phyloP scores from a whole-genome alignment of 2,329 filamentous ascomycete genomes.

The Cladorrhinum sp. region DNA sequence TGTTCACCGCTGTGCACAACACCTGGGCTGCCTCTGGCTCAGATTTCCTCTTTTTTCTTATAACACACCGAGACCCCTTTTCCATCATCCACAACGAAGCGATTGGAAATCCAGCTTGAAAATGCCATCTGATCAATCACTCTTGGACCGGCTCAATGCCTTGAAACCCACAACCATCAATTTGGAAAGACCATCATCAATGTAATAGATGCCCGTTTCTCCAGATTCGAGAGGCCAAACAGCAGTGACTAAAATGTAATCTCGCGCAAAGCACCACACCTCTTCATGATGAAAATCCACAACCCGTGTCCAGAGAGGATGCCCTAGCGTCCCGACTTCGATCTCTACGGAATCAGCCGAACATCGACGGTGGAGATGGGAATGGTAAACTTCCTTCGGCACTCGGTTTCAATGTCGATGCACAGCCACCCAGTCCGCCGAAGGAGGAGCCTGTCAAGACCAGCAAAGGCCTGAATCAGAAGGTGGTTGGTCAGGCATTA shows the following conservation, averaged over 20 bases:
- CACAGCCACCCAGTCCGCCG: not conserved
- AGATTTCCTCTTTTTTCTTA: not conserved
- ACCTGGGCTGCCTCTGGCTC: not conserved
- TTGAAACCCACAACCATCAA: slow-evolving; percentile 42
- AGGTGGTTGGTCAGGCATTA: not conserved
- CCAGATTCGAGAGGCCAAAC: not conserved
- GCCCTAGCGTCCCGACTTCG: slow-evolving; percentile 51
- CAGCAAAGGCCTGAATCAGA: slow-evolving; percentile 1
- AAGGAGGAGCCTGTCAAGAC: not conserved
- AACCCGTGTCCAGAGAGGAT: slow-evolving; percentile 47
- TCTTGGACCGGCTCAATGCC: slow-evolving; percentile 55
- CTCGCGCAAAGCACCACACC: slow-evolving; percentile 15
- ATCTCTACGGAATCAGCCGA: slow-evolving; percentile 44
- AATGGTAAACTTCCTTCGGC: not conserved
- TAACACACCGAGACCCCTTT: slow-evolving; percentile 10
- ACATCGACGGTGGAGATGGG: slow-evolving; percentile 18
- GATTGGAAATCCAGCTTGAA: not conserved
- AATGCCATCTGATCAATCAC: slow-evolving; percentile 39
- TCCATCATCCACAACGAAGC: slow-evolving; percentile 1
- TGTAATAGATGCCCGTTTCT: slow-evolving; percentile 35
- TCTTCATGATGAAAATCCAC: not conserved
- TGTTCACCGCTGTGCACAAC: not conserved
- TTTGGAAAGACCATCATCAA: slow-evolving; percentile 34
- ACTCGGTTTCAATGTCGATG: not conserved
- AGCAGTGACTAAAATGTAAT: slow-evolving; percentile 15